A percentile compares a stretch with the other conserved stretches of the same genome.
Conservation (phyloP, 1,284 basidiomycete species). For the Tilletia setariae region DNA sequence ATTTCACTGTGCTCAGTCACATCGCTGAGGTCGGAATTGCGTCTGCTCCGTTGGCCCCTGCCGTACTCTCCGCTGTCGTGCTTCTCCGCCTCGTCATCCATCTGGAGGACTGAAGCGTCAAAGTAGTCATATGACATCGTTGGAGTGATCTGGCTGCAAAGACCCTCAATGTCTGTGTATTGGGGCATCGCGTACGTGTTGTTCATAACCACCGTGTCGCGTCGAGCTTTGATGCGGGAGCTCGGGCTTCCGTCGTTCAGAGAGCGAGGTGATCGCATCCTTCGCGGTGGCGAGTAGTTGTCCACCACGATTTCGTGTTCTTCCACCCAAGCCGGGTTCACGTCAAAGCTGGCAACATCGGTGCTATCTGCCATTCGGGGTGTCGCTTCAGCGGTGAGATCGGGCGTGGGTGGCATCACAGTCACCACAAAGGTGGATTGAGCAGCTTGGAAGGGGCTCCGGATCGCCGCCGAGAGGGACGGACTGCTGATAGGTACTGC, state of each 20-base stretch:
- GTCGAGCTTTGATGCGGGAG: slow-evolving; percentile 15
- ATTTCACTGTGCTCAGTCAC: slow-evolving; percentile 23
- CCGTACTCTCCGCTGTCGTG: slow-evolving; percentile 18
- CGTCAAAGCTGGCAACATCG: slow-evolving; percentile 7
- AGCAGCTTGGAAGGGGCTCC: slow-evolving; percentile 26
- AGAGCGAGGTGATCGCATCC: not conserved
- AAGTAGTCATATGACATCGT: slow-evolving; percentile 24
- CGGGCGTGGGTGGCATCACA: slow-evolving; percentile 47
- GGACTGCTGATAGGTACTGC: slow-evolving; percentile 36
- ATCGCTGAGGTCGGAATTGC: slow-evolving; percentile 13
- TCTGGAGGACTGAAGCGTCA: not conserved
- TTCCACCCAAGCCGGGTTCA: slow-evolving; percentile 17
- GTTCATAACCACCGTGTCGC: slow-evolving; percentile 17
- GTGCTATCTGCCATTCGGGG: slow-evolving; percentile 20
- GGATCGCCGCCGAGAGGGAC: slow-evolving; percentile 23
- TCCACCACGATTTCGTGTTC: slow-evolving; percentile 9
- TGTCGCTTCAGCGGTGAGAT: slow-evolving; percentile 24
- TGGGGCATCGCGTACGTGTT: slow-evolving; percentile 20
- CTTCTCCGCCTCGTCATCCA: slow-evolving; percentile 16
- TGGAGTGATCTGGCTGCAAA: slow-evolving; percentile 18
- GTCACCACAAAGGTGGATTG: slow-evolving; percentile 37
- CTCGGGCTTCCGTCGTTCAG: not conserved
- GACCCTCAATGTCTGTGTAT: slow-evolving; percentile 24
- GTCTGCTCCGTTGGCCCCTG: not conserved
- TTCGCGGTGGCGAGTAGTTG: slow-evolving; percentile 9